A percentile compares a stretch with the other conserved stretches of the same genome.
Conservation (phyloP, 2,329 filamentous ascomycete genomes). For the Calonectria hongkongensis region DNA sequence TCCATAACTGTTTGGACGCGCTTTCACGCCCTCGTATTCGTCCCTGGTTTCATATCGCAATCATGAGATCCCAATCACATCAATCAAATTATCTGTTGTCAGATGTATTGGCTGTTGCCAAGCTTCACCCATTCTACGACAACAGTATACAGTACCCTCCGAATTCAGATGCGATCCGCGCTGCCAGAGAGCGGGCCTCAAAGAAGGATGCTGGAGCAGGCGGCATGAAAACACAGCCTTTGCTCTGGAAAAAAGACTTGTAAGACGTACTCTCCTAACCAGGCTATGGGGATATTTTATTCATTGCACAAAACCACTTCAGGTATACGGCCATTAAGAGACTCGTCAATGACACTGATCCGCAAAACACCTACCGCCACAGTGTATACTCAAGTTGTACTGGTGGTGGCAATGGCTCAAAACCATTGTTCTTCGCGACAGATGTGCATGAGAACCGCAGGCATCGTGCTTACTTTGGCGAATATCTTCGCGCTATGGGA, state of each 20-base stretch:
- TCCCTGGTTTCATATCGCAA: neutral
- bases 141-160: slow-evolving; percentile 57
- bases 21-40: neutral
- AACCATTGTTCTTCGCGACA: slow-evolving; percentile 62
- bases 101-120: slow-evolving; percentile 59
- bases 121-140: slow-evolving; percentile 60
- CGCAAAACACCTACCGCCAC: slow-evolving; percentile 61
- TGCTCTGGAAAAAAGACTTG: slow-evolving; percentile 52
- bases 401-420: slow-evolving; percentile 60
- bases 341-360: slow-evolving; percentile 58
- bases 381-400: slow-evolving; percentile 63
- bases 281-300: accelerated
- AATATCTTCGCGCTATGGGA: slow-evolving; percentile 55
- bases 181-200: slow-evolving; percentile 32
- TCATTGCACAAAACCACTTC: neutral
- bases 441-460: slow-evolving; percentile 64
- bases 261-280: slow-evolving; percentile 38
- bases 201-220: neutral
- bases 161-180: slow-evolving; percentile 24
- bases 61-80: slow-evolving; percentile 31
- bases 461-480: slow-evolving; percentile 60
- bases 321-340: slow-evolving; percentile 61
- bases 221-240: slow-evolving; percentile 36
- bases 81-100: slow-evolving; percentile 50
- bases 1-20: neutral